phyloP scores from a whole-genome alignment of 2,329 filamentous ascomycete genomes.

The Beauveria scarabaeidicola region DNA sequence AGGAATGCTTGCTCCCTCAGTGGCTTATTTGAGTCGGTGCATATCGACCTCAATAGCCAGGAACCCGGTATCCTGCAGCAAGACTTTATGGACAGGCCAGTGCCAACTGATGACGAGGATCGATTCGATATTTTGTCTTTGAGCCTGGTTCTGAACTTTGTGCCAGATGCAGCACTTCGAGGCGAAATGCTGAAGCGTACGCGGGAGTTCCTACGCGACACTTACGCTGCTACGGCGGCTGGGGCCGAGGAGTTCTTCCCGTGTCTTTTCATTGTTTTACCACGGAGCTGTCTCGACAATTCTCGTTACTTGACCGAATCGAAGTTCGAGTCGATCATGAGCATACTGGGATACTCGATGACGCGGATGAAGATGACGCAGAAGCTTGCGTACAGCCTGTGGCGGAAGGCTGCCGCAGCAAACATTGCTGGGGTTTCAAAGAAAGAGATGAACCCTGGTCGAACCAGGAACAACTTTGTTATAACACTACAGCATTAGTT shows the following conservation, averaged over 20 bases:
- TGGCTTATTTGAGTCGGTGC: slow-evolving; percentile 60
- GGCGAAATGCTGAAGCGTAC: slow-evolving; percentile 81
- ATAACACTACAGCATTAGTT: slow-evolving; percentile 50
- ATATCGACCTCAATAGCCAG: slow-evolving; percentile 89
- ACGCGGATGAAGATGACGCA: slow-evolving; percentile 62
- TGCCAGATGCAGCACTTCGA: slow-evolving; percentile 64
- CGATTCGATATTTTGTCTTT: slow-evolving; percentile 85
- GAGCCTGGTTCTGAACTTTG: slow-evolving; percentile 89
- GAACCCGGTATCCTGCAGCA: slow-evolving; percentile 73
- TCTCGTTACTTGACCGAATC: slow-evolving; percentile 78
- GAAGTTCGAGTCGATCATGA: slow-evolving; percentile 65
- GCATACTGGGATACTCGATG: slow-evolving; percentile 61
- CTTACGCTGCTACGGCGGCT: slow-evolving; percentile 12
- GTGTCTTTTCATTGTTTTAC: slow-evolving; percentile 79
- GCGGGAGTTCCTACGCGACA: slow-evolving; percentile 54
- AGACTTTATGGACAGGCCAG: slow-evolving; percentile 84
- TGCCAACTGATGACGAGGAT: slow-evolving; percentile 54
- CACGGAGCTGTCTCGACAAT: slow-evolving; percentile 79
- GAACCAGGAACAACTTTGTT: slow-evolving; percentile 81
- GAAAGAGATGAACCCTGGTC: slow-evolving; percentile 66
- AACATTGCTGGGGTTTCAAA: slow-evolving; percentile 38
- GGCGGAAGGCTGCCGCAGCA: slow-evolving; percentile 41
- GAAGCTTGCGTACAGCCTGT: slow-evolving; percentile 87
- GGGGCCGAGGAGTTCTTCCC: slow-evolving; percentile 40
- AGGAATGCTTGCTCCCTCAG: slow-evolving; percentile 76